Percentiles rank a stretch among this genome's conserved stretches.
These are phyloP conservation scores for Hypoxylon lienhwacheense DNA, from an alignment of 495 filamentous ascomycete genomes.

Conservation along the genomic window DNA sequence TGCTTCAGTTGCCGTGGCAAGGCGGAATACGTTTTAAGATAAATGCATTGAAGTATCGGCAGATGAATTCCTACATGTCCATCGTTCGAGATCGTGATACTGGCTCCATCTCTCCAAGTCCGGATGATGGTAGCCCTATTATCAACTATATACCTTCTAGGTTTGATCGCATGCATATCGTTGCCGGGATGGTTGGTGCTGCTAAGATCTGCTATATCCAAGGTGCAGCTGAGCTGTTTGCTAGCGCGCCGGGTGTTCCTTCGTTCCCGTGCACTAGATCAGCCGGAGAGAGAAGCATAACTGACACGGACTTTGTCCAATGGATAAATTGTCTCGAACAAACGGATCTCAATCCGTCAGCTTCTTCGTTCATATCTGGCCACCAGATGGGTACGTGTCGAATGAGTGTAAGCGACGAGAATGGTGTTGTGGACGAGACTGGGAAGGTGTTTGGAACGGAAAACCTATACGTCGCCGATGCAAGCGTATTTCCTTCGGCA, in stretches of 20 bases:
- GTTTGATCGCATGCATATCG: constrained; percentile 62
- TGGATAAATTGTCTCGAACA: constrained; percentile 47
- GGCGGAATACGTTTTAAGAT: constrained; percentile 64
- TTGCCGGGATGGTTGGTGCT: constrained; percentile 60
- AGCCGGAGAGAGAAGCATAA: background rate
- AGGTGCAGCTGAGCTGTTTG: constrained; percentile 68
- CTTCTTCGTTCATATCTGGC: constrained; percentile 49
- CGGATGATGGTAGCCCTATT: constrained; percentile 58
- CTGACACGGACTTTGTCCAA: constrained; percentile 45
- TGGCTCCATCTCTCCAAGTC: constrained; percentile 68
- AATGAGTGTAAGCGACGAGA: constrained; percentile 57
- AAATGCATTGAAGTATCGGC: constrained; percentile 55
- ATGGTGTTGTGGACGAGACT: constrained; percentile 65
- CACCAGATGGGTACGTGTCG: constrained; percentile 82
- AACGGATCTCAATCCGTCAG: constrained; percentile 54
- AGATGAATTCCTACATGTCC: constrained; percentile 61
- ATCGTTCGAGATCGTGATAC: constrained; percentile 64
- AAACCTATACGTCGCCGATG: constrained; percentile 70
- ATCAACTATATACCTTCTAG: constrained; percentile 62
- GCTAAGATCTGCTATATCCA: constrained; percentile 68
- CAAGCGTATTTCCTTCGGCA: constrained; percentile 75
- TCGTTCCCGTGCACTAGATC: constrained; percentile 56
- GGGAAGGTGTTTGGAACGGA: constrained; percentile 70
- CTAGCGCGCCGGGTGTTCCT: constrained; percentile 52
- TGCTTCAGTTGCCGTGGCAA: constrained; percentile 61